phyloP scores from a whole-genome alignment of 163 green algal species.

The Scenedesmus sp. region DNA sequence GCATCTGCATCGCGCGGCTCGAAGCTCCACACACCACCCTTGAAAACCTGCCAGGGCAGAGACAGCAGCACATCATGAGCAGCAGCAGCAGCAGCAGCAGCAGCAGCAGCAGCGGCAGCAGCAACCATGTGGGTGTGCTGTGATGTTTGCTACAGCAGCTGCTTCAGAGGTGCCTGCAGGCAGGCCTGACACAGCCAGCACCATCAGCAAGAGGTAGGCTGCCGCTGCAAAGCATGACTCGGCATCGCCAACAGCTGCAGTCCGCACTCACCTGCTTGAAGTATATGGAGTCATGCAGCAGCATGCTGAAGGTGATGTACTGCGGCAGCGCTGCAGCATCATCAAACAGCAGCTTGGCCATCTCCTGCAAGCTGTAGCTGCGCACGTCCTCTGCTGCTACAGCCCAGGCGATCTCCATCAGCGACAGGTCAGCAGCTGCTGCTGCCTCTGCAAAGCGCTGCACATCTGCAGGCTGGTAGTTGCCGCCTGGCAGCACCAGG shows the following conservation, averaged over 20 bases:
- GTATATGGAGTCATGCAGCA: conserved; percentile 46
- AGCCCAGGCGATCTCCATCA: conserved; percentile 53
- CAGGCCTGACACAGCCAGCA: not conserved
- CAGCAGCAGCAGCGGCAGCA: too few species aligned
- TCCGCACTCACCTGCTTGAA: conserved; percentile 45
- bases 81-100: not conserved
- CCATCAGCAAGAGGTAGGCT: not conserved
- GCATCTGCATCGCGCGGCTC: conserved; percentile 44
- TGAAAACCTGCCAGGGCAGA: conserved; percentile 25
- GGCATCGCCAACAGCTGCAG: not conserved
- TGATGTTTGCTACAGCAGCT: not conserved
- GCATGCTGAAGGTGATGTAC: conserved; percentile 51
- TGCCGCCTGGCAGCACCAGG: conserved; percentile 33
- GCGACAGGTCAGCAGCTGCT: conserved; percentile 32
- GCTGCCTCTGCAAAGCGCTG: conserved; percentile 38
- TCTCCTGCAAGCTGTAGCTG: conserved; percentile 33
- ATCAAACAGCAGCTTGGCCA: conserved; percentile 47
- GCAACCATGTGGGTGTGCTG: not conserved
- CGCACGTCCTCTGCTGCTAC: conserved; percentile 44
- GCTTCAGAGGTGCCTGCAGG: not conserved
- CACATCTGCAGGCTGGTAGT: conserved; percentile 31
- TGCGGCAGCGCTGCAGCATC: not conserved
- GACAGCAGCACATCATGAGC: not conserved
- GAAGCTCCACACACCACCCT: conserved; percentile 33
- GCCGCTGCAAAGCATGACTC: not conserved